Conservation (phyloP, 768 basidiomycete species). For the Favolaschia claudopus region DNA sequence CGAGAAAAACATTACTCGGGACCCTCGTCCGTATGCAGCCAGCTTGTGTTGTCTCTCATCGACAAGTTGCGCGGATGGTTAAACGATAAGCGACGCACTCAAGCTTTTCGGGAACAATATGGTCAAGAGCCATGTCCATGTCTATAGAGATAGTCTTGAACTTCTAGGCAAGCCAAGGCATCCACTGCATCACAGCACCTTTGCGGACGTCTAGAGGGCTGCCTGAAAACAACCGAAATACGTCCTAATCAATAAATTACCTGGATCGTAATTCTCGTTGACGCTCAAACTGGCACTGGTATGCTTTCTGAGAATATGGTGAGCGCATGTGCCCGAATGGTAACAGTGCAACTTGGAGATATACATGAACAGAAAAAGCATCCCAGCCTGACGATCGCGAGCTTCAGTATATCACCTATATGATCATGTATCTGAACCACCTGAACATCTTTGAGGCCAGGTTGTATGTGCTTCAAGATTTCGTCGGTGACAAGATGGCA, state of each 20-base stretch:
- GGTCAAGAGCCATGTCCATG: slow-evolving; percentile 95
- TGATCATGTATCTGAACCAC: not conserved
- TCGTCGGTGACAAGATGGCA: slow-evolving; percentile 89
- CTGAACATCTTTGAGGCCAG: slow-evolving; percentile 72
- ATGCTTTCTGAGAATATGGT: slow-evolving; percentile 53
- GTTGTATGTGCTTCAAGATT: slow-evolving; percentile 67
- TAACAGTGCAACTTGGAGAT: slow-evolving; percentile 30
- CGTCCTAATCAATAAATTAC: slow-evolving; percentile 47
- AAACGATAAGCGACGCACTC: slow-evolving; percentile 41
- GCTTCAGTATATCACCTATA: not conserved
- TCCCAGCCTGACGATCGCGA: slow-evolving; percentile 65
- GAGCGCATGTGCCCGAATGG: not conserved
- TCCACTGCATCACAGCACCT: slow-evolving; percentile 28
- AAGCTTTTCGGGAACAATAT: slow-evolving; percentile 83
- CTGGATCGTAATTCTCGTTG: slow-evolving; percentile 90
- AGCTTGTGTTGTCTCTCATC: not conserved
- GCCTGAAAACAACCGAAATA: not conserved
- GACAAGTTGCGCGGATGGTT: not conserved
- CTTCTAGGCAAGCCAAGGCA: not conserved
- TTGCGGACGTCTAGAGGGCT: slow-evolving; percentile 42
- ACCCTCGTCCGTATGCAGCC: slow-evolving; percentile 92
- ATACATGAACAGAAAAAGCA: slow-evolving; percentile 90
- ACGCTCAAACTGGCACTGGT: slow-evolving; percentile 82
- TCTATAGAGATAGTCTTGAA: slow-evolving; percentile 50
- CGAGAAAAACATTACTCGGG: slow-evolving; percentile 77